Evolutionary conservation across 345 rosid species (phyloP).

Genomic region (Laguncularia racemosa): DNA sequence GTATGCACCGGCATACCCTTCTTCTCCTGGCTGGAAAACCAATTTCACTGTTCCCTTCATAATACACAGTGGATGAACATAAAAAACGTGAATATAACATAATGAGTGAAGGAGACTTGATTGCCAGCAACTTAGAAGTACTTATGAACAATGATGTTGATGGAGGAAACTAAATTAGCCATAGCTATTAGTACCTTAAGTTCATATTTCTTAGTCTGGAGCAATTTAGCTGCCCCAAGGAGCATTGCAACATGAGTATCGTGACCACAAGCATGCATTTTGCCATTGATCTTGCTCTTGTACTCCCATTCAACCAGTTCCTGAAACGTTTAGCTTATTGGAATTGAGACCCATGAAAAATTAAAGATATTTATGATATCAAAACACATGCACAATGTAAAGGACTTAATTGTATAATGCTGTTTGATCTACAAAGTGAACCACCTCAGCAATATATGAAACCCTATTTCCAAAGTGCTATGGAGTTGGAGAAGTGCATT

Average conservation of each 20-base stretch:
- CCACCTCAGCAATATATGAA: no score
- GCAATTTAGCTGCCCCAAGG: conserved; percentile 72
- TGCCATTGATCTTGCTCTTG: conserved; percentile 58
- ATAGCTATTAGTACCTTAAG: conserved; percentile 30
- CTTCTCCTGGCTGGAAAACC: conserved; percentile 82
- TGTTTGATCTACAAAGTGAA: no score
- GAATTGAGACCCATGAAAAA: background rate
- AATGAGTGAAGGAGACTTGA: background rate
- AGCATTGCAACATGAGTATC: conserved; percentile 75
- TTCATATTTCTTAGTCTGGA: conserved; percentile 29
- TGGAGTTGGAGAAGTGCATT: no score
- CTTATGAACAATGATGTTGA: no score
- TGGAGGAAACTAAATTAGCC: no score
- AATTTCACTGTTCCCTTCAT: conserved; percentile 64
- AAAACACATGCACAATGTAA: no score
- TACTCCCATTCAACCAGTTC: conserved; percentile 71
- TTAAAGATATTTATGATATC: no score
- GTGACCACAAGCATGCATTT: conserved; percentile 80
- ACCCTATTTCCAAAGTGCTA: no score
- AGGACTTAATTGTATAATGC: no score
- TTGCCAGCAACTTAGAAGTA: no score
- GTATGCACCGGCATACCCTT: conserved; percentile 61
- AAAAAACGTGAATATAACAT: background rate
- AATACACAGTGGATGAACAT: background rate
- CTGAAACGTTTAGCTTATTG: conserved; percentile 14